Conservation (phyloP, 2,329 filamentous ascomycete species). For the Xylaria sp. region DNA sequence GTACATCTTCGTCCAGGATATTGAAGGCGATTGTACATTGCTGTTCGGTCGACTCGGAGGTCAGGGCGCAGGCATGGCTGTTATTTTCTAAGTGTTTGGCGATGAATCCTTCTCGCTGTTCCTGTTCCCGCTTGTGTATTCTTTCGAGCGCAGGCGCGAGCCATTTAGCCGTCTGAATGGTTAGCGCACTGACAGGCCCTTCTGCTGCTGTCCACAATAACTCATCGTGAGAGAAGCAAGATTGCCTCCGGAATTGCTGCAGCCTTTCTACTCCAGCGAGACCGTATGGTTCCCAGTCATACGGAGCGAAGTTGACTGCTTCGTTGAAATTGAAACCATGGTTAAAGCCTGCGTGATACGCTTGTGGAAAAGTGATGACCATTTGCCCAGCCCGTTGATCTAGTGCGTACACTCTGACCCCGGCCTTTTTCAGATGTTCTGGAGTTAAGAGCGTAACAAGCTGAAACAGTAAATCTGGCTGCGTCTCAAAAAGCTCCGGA, state of each 20-base stretch:
- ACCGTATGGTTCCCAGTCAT: slow-evolving; percentile 94
- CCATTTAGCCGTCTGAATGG: slow-evolving; percentile 95
- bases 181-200: slow-evolving; percentile 73
- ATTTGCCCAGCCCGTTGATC: slow-evolving; percentile 96
- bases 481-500: slow-evolving; percentile 94
- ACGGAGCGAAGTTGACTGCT: slow-evolving; percentile 95
- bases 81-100: slow-evolving; percentile 68
- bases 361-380: slow-evolving; percentile 95
- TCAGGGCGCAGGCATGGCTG: slow-evolving; percentile 66
- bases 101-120: slow-evolving; percentile 75
- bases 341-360: slow-evolving; percentile 98
- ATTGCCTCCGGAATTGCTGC: slow-evolving; percentile 87
- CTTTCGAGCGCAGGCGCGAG: slow-evolving; percentile 86
- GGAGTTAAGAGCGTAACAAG: slow-evolving; percentile 95
- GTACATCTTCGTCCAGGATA: slow-evolving; percentile 77
- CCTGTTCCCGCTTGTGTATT: slow-evolving; percentile 78
- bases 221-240: slow-evolving; percentile 98
- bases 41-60: slow-evolving; percentile 58
- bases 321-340: slow-evolving; percentile 99
- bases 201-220: slow-evolving; percentile 90
- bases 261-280: slow-evolving; percentile 86
- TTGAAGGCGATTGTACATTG: slow-evolving; percentile 70
- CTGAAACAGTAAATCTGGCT: slow-evolving; percentile 95
- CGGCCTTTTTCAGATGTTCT: slow-evolving; percentile 90
- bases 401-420: slow-evolving; percentile 92